Base-by-base conservation (phyloP, 73 alveolate species). In the Paramecium pentaurelia region DNA sequence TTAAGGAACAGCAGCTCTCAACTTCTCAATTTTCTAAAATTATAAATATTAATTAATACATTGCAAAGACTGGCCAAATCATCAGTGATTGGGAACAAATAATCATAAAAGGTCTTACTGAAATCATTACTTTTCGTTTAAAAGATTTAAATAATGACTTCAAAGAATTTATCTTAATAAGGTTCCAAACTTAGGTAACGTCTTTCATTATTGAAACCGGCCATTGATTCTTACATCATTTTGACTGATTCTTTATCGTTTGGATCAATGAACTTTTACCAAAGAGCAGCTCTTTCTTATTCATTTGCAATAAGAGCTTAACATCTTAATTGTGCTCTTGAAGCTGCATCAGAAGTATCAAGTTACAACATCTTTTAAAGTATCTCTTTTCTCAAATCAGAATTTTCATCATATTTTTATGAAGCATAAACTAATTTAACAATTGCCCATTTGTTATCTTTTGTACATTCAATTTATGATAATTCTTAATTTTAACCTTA, bases 31-130 rank as follows among this genome's bases (percentile, higher is more conserved):
- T 45, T 80, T 32, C 91, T 80, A 45, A 45, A 10, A 54, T 16
- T 54, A 1, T 73, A 3, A 20, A 45, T 12, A 11, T 4, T 0
- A 8, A 44, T 8, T 22, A 42, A 0, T 80, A 80, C 91, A 70
- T 71, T 22, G 32, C 54, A 38, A 16, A 89, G 40, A 16, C 59
- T 71, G 6, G 90, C 83, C 38, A 71, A 89, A 51, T 89, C 94
- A 71, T 89, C 94, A 68, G 94, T 89, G 34, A 42, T 34, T 18
- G 94, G 94, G 77, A 89, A 73, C 32, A 89, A 44, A 20, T 71
- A 71, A 38, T 89, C 60, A 51, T 40, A 89, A 80, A 89, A 89
- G 8, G 75, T 83, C 18, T 89, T 89, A 4, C 92, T 73, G 40
- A 71, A 71, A 71, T 89, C 94, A 20, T 54, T 89, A 36, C 88